Percentiles rank a stretch among this genome's conserved stretches.
These are phyloP conservation scores for Aspergillus oerlinghausenensis DNA, from an alignment of 2,329 filamentous ascomycete species.

Conservation along the genomic window DNA sequence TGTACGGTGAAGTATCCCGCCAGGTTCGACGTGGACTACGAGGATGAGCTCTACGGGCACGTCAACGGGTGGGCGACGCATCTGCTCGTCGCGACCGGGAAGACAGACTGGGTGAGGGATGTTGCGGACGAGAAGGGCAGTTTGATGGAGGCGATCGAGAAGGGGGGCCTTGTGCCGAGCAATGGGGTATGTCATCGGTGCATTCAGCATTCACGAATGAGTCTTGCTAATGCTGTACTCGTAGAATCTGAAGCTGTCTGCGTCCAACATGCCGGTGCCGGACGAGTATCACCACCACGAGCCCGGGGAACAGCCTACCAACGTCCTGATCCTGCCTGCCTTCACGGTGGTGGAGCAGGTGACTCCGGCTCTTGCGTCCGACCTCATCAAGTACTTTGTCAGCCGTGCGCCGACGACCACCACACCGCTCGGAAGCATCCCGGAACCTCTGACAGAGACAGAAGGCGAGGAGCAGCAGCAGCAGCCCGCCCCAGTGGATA, in stretches of 20 bases:
- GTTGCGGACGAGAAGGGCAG: constrained; percentile 83
- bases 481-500: constrained; percentile 15
- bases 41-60: constrained; percentile 75
- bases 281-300: constrained; percentile 54
- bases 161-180: constrained; percentile 36
- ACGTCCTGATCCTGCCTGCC: constrained; percentile 75
- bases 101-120: constrained; percentile 89
- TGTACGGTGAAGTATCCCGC: constrained; percentile 78
- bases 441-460: constrained; percentile 4
- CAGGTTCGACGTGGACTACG: constrained; percentile 66
- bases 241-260: constrained; percentile 82
- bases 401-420: constrained; percentile 69
- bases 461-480: constrained; percentile 10
- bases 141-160: constrained; percentile 70
- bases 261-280: constrained; percentile 83
- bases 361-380: constrained; percentile 66
- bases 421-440: constrained; percentile 52
- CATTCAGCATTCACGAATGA: background rate
- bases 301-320: constrained; percentile 63
- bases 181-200: constrained; percentile 35
- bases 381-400: constrained; percentile 67
- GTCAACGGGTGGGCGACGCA: constrained; percentile 87
- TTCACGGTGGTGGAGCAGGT: constrained; percentile 82
- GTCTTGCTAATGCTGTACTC: constrained; percentile 3
- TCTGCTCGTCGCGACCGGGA: constrained; percentile 87